Percentiles rank a stretch among this genome's conserved stretches.
Evolutionary conservation across 116 monocot species (phyloP).

Genomic region (Phalaenopsis hybrid): DNA sequence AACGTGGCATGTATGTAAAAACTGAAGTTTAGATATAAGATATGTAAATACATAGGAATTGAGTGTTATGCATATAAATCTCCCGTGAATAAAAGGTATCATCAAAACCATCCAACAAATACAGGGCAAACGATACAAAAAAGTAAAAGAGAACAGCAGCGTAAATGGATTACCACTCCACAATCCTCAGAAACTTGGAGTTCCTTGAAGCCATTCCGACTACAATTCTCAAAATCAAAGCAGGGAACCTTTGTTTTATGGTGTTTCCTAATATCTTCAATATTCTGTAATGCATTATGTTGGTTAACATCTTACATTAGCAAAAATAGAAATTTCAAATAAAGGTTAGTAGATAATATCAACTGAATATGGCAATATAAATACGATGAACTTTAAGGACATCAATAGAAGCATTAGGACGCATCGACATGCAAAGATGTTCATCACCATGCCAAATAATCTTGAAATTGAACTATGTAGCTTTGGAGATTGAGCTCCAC

Average conservation of each 20-base stretch:
- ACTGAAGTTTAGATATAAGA: no score
- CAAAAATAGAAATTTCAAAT: neutral
- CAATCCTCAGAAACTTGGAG: conserved; percentile 94
- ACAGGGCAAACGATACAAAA: neutral
- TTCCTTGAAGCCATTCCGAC: conserved; percentile 79
- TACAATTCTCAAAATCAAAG: conserved; percentile 95
- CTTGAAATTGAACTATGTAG: neutral
- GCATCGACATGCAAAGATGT: conserved; percentile 1
- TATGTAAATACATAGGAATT: no score
- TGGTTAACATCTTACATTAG: neutral
- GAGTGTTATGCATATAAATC: no score
- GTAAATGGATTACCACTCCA: conserved; percentile 73
- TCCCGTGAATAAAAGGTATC: neutral
- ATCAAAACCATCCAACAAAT: conserved; percentile 3
- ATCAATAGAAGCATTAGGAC: neutral
- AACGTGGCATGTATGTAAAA: no score
- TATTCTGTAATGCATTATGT: conserved; percentile 49
- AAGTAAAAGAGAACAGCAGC: neutral
- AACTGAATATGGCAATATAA: neutral
- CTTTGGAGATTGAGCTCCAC: neutral
- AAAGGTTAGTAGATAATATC: conserved; percentile 3
- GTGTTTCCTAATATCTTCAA: conserved; percentile 68
- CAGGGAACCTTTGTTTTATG: conserved; percentile 83
- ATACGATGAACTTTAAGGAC: neutral
- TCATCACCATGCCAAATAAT: neutral